Evolutionary conservation across 768 basidiomycete genomes (phyloP), one percentile per base, ranked within the genome.

Genomic region (Boletus rufocinnamomeus): DNA sequence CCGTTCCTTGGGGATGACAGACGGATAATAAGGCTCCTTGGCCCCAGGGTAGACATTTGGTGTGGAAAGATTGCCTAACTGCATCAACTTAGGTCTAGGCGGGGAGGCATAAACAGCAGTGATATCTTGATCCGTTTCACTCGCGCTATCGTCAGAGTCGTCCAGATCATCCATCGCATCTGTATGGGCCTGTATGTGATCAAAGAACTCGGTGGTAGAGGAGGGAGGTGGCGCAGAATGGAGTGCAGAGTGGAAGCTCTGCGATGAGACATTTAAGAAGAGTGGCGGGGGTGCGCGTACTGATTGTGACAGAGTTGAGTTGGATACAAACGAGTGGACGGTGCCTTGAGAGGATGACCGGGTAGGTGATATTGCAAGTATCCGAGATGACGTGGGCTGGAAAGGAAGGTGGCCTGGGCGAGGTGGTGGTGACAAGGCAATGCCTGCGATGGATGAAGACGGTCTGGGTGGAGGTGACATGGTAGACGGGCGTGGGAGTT

Each of bases 141-240:
- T 71, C 40, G 64, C 57, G 52, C 72, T 74, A 54, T 80, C 80
- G 27, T 79, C 79, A 50, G 83, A 84, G 25, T 85, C 83, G 58
- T 87, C 88, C 53, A 88, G 74, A 61, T 87, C 89, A 63, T 89
- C 86, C 83, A 91, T 84, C 27, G 83, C 87, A 70, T 87, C 87
- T 7, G 83, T 82, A 45, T 88, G 84, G 17, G 80, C 75, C 63
- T 90, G 86, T 46, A 91, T 85, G 59, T 75, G 82, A 73, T 91
- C 88, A 70, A 91, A 91, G 78, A 91, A 91, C 32, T 84, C 83
- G 27, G 84, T 81, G 0, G 87, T 83, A 16, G 88, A 85, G 7
- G 84, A 78, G 2, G 86, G 84, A 16, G 80, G 82, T 16, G 88
- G 87, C 35, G 83, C 86, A 44, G 85, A 84, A 56, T 82, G 83